These are phyloP conservation scores for Eucalyptus pumila DNA, from an alignment of 345 rosid species.

Conservation along the genomic window DNA sequence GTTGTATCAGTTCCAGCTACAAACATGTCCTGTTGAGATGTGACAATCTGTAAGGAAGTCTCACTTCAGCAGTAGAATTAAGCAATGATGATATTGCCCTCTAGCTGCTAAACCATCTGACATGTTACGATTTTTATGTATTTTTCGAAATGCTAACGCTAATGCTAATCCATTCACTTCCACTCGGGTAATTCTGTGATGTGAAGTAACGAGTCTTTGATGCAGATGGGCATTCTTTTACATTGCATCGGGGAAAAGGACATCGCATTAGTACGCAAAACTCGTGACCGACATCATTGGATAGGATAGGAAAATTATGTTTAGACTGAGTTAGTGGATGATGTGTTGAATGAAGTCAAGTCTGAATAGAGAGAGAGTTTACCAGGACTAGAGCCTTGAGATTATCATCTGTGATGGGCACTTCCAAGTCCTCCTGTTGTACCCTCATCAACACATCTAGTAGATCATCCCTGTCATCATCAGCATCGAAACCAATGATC, in stretches of 20 bases:
- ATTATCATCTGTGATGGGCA: constrained; percentile 20
- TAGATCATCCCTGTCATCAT: constrained; percentile 1
- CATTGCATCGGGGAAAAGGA: not conserved
- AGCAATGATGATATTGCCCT: not conserved
- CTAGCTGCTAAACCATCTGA: not conserved
- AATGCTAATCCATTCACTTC: not conserved
- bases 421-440: constrained; percentile 9
- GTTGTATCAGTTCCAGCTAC: constrained; percentile 28
- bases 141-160: not conserved
- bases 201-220: not conserved
- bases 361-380: not conserved
- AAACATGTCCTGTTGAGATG: constrained; percentile 18
- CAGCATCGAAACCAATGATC: not conserved
- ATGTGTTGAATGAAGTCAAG: not conserved
- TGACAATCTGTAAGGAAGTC: not conserved
- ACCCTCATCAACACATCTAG: constrained; percentile 16
- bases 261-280: not conserved
- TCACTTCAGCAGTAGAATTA: not conserved
- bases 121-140: not conserved
- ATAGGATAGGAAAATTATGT: not conserved
- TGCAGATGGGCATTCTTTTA: not conserved
- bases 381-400: constrained; percentile 21
- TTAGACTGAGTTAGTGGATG: not conserved
- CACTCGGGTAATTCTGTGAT: not conserved
- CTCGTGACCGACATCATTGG: not conserved